Base-by-base conservation (phyloP, 2,329 filamentous ascomycete species). In the Cladosporium sp. region DNA sequence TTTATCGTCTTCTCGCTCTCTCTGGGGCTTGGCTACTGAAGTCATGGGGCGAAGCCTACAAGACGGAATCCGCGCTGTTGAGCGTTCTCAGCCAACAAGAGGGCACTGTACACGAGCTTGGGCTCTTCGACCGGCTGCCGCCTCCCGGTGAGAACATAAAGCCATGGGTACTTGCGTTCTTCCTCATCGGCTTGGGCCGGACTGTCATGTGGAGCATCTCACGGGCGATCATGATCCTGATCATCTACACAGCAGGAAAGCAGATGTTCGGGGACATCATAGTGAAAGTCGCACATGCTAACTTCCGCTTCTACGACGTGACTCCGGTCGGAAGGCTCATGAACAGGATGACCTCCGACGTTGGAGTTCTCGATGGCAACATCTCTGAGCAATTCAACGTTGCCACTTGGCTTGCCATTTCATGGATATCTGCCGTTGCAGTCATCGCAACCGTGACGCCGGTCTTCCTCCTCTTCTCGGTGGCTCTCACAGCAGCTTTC, bases 271-370 rank as follows among this genome's bases (percentile, higher is more conserved):
- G 82, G 67, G 83, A 87, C 46, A 91, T 92, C 23, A 87, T 97
- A 78, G 80, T 84, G 1, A 86, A 85, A 61, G 91, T 97, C 59
- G 90, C 89, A 74, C 86, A 88, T 71, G 91, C 93, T 0, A 93
- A 89, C 0, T 96, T 97, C 79, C 88, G 92, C 1, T 97, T 93
- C 77, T 95, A 96, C 79, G 93, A 97, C 74, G 88, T 92, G 4
- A 97, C 93, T 0, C 93, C 93, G 0, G 89, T 96, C 0, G 93
- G 93, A 0, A 87, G 93, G 56, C 81, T 97, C 67, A 97, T 97
- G 91, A 97, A 97, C 76, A 87, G 93, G 8, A 83, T 97, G 67
- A 96, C 93, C 0, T 92, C 91, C 1, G 93, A 97, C 72, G 95
- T 97, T 78, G 91, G 91, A 31, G 93, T 92, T 59, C 86, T 97